Percentiles rank a stretch among this genome's conserved stretches.
These are phyloP conservation scores for Auriscalpium vulgare DNA, from an alignment of 768 basidiomycete species.

Conservation along the genomic window DNA sequence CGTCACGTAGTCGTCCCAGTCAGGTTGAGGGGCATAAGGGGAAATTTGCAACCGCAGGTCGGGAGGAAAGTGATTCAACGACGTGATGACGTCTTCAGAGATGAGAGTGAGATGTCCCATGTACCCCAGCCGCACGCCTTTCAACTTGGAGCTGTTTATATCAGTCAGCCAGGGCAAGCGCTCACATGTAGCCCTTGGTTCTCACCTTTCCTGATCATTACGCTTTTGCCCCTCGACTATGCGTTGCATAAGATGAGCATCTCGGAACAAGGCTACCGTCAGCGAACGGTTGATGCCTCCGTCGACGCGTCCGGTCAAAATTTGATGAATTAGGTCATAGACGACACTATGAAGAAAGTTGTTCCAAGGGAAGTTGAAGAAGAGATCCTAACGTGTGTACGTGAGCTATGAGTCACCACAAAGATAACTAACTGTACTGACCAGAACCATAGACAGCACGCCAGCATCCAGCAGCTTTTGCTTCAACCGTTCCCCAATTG, in stretches of 20 bases:
- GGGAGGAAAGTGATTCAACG: conserved; percentile 79
- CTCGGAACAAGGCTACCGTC: conserved; percentile 77
- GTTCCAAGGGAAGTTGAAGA: conserved; percentile 96
- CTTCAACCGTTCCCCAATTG: conserved; percentile 78
- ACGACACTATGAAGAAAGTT: conserved; percentile 96
- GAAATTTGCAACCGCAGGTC: conserved; percentile 63
- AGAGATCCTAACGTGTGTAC: conserved; percentile 58
- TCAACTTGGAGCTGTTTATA: conserved; percentile 50
- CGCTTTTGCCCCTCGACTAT: conserved; percentile 80
- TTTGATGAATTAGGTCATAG: conserved; percentile 93
- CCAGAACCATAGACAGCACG: conserved; percentile 70
- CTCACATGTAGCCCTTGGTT: neutral
- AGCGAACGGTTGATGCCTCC: conserved; percentile 80
- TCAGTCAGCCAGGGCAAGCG: conserved; percentile 2
- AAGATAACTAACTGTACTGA: conserved; percentile 31
- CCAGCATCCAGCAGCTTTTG: conserved; percentile 64
- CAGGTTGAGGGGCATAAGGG: conserved; percentile 62
- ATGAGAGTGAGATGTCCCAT: conserved; percentile 97
- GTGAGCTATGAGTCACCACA: neutral
- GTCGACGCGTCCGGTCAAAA: conserved; percentile 82
- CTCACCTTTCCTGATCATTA: conserved; percentile 73
- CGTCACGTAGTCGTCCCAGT: conserved; percentile 87
- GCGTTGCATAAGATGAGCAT: conserved; percentile 73
- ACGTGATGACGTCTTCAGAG: conserved; percentile 87
- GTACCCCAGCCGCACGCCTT: conserved; percentile 79